Percentiles rank a stretch among this genome's conserved stretches.
Conservation (phyloP, 208 protist genomes). For the Sergeia podlipaevii region DNA sequence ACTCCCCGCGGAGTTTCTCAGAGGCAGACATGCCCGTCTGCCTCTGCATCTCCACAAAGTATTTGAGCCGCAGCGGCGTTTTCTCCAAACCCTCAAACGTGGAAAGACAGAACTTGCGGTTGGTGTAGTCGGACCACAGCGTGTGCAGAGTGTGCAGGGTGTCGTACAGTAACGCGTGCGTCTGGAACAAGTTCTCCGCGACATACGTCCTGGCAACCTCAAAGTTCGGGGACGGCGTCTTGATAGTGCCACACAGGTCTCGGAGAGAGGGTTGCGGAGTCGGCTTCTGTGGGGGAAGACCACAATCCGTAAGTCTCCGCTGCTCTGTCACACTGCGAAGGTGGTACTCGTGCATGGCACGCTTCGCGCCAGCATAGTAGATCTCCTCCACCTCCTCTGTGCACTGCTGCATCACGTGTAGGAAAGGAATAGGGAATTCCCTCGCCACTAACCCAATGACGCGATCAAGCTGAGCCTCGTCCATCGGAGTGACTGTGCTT, state of each 20-base stretch:
- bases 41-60: constrained; percentile 66
- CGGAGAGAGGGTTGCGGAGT: constrained; percentile 39
- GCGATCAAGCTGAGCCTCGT: constrained; percentile 82
- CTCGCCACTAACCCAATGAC: constrained; percentile 72
- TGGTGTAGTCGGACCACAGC: constrained; percentile 68
- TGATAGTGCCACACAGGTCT: constrained; percentile 68
- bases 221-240: constrained; percentile 85
- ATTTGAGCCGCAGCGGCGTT: constrained; percentile 67
- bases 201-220: constrained; percentile 44
- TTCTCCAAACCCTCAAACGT: constrained; percentile 25
- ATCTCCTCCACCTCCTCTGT: constrained; percentile 70
- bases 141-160: constrained; percentile 80
- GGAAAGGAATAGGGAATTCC: constrained; percentile 63
- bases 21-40: constrained; percentile 47
- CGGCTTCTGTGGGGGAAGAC: constrained; percentile 28
- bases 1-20: constrained; percentile 89
- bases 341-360: constrained; percentile 74
- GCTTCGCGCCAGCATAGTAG: constrained; percentile 82
- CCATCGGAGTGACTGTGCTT: constrained; percentile 53
- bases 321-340: constrained; percentile 54
- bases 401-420: constrained; percentile 76
- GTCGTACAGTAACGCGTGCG: constrained; percentile 75
- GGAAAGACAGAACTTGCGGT: constrained; percentile 54
- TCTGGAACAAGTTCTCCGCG: constrained; percentile 87
- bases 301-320: constrained; percentile 37